Evolutionary conservation across 495 filamentous ascomycete genomes (phyloP), one percentile per base, ranked within the genome.

Genomic region (Chaetomium fimeti): DNA sequence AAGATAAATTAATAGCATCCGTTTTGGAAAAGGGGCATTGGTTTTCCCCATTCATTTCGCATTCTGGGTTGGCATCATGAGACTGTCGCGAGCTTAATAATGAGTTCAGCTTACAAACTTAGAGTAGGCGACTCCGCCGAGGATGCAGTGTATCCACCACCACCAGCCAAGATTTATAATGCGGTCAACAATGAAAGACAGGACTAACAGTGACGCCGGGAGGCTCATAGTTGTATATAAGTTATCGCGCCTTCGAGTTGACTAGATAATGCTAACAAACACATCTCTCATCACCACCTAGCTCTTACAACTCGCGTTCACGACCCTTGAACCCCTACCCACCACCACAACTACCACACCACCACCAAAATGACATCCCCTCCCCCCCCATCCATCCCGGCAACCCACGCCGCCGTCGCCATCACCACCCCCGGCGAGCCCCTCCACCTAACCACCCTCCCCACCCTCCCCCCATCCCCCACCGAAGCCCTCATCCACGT

Each of bases 341-440:
- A 52, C 27, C 49, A 52, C 16, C 40, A 43, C 15, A 22, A 25
- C 48, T 8, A 24, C 22, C 47, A 27, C 52, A 57, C 0, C 53
- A 51, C 22, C 22, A 38, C 53, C 61, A 49, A 43, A 42, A 67
- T 62, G 32, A 29, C 63, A 1, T 3, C 45, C 22, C 0, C 64
- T 20, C 69, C 65, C 25, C 69, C 70, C n/a, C 5, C 67, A 3
- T 61, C 38, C 18, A 43, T 70, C 43, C 70, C 70, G 0, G 12
- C 51, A 15, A 80, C 73, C 18, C 81, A 83, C 60, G 57, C 70
- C 27, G 77, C 78, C 16, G 69, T 83, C 22, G 79, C 78, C 24
- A 74, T 76, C 45, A 67, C 72, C 29, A 65, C 62, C 51, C 62
- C 71, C n/a, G 69, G 72, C 28, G 65, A 69, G 24, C 76, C 79